Evolutionary conservation across 148 eudicot genomes (phyloP).

Genomic region (Rhododendron mucronatum): DNA sequence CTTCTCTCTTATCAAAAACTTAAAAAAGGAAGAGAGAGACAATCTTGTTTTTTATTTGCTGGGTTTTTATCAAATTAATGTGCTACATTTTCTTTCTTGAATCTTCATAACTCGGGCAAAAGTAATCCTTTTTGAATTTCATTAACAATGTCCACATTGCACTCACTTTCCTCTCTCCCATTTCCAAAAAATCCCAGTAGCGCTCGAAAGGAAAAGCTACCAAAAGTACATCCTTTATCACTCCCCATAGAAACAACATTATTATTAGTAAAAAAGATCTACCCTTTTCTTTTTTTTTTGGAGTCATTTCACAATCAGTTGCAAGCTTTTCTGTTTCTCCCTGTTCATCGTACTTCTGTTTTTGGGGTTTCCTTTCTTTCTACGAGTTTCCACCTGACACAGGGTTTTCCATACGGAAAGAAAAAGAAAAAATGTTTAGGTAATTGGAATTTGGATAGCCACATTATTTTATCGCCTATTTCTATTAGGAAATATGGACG

Average conservation of each 20-base stretch:
- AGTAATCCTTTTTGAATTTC: background rate
- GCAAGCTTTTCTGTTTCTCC: conserved; percentile 15
- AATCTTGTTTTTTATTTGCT: background rate
- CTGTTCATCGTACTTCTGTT: conserved; percentile 5
- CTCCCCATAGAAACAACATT: background rate
- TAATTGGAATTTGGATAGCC: background rate
- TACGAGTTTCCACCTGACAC: conserved; percentile 17
- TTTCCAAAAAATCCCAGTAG: background rate
- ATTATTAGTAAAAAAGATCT: background rate
- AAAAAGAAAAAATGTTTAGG: background rate
- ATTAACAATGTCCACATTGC: background rate
- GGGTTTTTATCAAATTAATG: background rate
- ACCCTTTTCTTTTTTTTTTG: too few relatives aligned
- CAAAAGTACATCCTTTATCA: background rate
- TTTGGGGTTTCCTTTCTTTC: background rate
- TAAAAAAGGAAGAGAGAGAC: too few relatives aligned
- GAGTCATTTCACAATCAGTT: background rate
- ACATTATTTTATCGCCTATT: background rate
- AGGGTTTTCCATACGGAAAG: conserved; percentile 4
- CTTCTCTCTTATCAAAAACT: too few relatives aligned
- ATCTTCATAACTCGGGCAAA: background rate
- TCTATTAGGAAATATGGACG: background rate
- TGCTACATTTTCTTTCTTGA: background rate
- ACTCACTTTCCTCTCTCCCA: background rate
- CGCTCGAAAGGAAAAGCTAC: background rate